Evolutionary conservation across 2,329 filamentous ascomycete species (phyloP).

Genomic region (Paraphaeosphaeria minitans): DNA sequence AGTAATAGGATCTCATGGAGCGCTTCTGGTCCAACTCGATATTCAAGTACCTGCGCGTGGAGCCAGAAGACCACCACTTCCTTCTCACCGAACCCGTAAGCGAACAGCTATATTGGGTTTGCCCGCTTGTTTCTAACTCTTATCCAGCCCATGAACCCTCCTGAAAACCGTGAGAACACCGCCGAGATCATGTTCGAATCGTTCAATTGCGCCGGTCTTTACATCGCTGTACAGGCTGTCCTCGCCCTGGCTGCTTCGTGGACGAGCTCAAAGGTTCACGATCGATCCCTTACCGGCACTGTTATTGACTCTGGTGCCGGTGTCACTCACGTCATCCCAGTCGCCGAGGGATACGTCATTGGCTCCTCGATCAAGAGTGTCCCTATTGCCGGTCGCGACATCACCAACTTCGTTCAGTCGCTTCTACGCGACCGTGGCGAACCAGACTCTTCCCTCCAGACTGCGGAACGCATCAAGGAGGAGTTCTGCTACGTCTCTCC

Average conservation of each 20-base stretch:
- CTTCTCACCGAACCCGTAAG: slow-evolving; percentile 93
- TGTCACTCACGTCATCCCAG: slow-evolving; percentile 98
- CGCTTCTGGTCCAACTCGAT: slow-evolving; percentile 99
- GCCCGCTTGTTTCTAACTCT: slow-evolving; percentile 19
- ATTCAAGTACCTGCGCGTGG: slow-evolving; percentile 98
- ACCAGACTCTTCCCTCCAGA: slow-evolving; percentile 95
- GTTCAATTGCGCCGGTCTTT: slow-evolving; percentile 98
- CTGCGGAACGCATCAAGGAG: slow-evolving; percentile 97
- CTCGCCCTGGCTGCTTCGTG: slow-evolving; percentile 95
- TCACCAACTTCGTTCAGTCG: slow-evolving; percentile 98
- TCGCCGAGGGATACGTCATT: slow-evolving; percentile 98
- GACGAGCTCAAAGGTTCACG: slow-evolving; percentile 97
- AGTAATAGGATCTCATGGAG: slow-evolving; percentile 89
- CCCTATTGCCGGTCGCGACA: slow-evolving; percentile 95
- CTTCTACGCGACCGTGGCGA: slow-evolving; percentile 94
- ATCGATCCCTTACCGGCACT: slow-evolving; percentile 93
- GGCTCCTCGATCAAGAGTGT: slow-evolving; percentile 99
- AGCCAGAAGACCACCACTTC: slow-evolving; percentile 98
- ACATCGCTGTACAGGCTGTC: slow-evolving; percentile 97
- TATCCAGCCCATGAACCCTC: slow-evolving; percentile 86
- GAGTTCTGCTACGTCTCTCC: slow-evolving; percentile 98
- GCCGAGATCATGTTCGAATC: slow-evolving; percentile 99
- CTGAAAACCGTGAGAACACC: slow-evolving; percentile 98
- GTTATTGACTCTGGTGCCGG: slow-evolving; percentile 99
- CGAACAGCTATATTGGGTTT: slow-evolving; percentile 13